Conservation (phyloP, 2,329 filamentous ascomycete genomes). For the Aureobasidium sp. region DNA sequence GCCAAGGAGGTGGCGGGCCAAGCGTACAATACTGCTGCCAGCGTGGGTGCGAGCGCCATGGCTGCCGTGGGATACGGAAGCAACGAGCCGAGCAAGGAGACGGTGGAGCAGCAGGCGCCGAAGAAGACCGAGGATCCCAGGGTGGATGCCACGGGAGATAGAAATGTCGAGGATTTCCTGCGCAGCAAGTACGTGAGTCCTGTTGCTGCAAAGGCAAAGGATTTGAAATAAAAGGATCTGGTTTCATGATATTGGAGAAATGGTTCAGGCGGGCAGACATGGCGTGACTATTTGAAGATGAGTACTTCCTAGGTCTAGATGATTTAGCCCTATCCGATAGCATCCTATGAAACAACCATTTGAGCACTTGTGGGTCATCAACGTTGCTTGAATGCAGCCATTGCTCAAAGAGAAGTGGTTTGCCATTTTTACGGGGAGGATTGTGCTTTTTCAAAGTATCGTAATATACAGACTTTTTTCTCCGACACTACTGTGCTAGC, state of each 20-base stretch:
- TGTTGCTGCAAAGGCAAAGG: not conserved
- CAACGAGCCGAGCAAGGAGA: constrained; percentile 21
- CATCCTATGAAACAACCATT: not conserved
- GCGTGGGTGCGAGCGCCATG: constrained; percentile 26
- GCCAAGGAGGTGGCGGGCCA: constrained; percentile 31
- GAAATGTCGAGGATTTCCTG: constrained; percentile 30
- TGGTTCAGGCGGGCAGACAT: not conserved
- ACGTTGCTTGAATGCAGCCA: no score
- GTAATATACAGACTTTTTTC: constrained; percentile 10
- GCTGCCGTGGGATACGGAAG: constrained; percentile 25
- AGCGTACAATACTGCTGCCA: constrained; percentile 21
- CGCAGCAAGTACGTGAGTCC: constrained; percentile 21
- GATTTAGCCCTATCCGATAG: not conserved
- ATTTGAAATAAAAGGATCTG: not conserved
- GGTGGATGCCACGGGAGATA: constrained; percentile 23
- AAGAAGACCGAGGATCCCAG: constrained; percentile 19
- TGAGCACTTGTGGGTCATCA: no score
- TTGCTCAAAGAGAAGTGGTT: no score
- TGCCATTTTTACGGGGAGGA: not conserved
- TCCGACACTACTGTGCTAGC: not conserved
- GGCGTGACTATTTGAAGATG: not conserved
- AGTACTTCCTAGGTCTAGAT: not conserved
- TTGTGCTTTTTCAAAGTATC: not conserved
- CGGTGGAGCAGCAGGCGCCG: constrained; percentile 14
- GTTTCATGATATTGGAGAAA: not conserved